phyloP scores from a whole-genome alignment of 2,329 filamentous ascomycete genomes.

The Didymosphaeria variabile region DNA sequence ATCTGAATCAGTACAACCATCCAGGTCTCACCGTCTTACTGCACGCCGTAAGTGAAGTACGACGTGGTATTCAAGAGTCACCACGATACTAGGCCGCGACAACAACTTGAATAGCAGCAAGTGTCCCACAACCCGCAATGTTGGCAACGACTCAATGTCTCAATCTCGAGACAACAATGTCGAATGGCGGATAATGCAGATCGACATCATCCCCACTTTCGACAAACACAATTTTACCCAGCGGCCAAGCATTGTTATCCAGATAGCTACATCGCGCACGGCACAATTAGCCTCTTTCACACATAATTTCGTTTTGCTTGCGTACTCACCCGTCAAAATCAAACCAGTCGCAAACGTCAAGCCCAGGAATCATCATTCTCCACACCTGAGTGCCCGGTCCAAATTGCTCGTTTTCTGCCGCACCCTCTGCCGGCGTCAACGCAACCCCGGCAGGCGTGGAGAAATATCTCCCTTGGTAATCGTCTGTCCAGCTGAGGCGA shows the following conservation, averaged over 20 bases:
- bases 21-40: background rate
- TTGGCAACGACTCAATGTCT: background rate
- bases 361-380: slow-evolving; percentile 37
- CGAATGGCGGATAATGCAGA: slow-evolving; percentile 43
- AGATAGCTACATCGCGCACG: slow-evolving; percentile 29
- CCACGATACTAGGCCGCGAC: background rate
- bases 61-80: background rate
- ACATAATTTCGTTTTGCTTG: background rate
- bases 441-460: slow-evolving; percentile 34
- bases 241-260: slow-evolving; percentile 42
- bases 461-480: slow-evolving; percentile 28
- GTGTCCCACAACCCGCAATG: background rate
- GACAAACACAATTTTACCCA: slow-evolving; percentile 40
- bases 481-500: slow-evolving; percentile 33
- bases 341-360: slow-evolving; percentile 41
- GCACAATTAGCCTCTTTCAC: background rate
- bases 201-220: slow-evolving; percentile 29
- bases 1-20: background rate
- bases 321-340: slow-evolving; percentile 41
- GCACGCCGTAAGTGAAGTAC: background rate
- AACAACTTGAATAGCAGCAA: background rate
- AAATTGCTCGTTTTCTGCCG: slow-evolving; percentile 33
- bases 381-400: slow-evolving; percentile 37
- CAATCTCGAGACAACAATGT: slow-evolving; percentile 29
- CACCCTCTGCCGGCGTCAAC: slow-evolving; percentile 38